Evolutionary conservation across 2,329 filamentous ascomycete species (phyloP).

Genomic region (Chalara sp.): DNA sequence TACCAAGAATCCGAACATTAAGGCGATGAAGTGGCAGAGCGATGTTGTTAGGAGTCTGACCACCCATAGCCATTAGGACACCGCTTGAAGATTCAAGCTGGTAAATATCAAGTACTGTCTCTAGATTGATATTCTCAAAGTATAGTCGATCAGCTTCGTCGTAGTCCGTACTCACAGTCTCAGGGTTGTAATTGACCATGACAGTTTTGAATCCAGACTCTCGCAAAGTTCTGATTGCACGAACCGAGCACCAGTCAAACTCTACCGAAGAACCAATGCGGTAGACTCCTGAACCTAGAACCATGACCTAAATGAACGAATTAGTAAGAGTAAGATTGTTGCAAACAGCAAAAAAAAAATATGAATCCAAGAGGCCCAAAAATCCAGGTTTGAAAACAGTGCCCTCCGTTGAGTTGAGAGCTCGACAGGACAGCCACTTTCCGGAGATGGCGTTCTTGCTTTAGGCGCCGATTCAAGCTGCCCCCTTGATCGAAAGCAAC

Average conservation of each 20-base stretch:
- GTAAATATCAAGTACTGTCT: slow-evolving; percentile 91
- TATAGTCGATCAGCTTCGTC: slow-evolving; percentile 93
- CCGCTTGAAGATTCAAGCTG: slow-evolving; percentile 76
- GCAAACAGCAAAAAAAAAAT: neutral
- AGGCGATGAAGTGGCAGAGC: slow-evolving; percentile 80
- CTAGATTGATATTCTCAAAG: slow-evolving; percentile 90
- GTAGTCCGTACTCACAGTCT: slow-evolving; percentile 85
- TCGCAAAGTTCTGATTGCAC: slow-evolving; percentile 84
- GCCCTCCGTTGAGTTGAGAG: neutral
- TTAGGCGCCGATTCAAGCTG: too few relatives aligned
- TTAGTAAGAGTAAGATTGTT: neutral
- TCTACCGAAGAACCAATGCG: slow-evolving; percentile 96
- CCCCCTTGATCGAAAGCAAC: too few relatives aligned
- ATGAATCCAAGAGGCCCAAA: neutral
- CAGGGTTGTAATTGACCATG: slow-evolving; percentile 93
- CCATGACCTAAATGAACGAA: slow-evolving; percentile 48
- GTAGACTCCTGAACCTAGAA: slow-evolving; percentile 92
- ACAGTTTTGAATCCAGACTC: slow-evolving; percentile 84
- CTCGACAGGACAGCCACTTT: too few relatives aligned
- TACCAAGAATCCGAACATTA: slow-evolving; percentile 89
- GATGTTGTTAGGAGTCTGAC: slow-evolving; percentile 97
- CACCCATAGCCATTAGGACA: slow-evolving; percentile 92
- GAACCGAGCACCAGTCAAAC: slow-evolving; percentile 98
- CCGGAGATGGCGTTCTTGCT: too few relatives aligned
- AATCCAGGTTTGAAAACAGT: slow-evolving; percentile 1